A percentile compares a stretch with the other conserved stretches of the same genome.
These are phyloP conservation scores for Cutaneotrichosporon cavernicola DNA, from an alignment of 1,284 basidiomycete genomes.

Conservation along the genomic window DNA sequence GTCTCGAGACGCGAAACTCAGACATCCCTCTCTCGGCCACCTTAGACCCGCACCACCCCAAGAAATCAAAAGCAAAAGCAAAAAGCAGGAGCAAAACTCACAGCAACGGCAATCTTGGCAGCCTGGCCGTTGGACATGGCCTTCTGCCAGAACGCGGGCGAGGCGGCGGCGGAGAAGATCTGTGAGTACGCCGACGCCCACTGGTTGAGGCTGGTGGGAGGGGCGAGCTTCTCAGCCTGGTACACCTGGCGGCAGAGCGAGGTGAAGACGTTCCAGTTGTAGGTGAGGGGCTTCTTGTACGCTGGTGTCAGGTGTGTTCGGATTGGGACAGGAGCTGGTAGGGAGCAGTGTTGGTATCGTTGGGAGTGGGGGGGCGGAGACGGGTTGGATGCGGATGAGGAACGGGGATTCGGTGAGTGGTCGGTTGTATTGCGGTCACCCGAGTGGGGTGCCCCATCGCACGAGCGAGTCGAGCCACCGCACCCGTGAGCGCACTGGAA, in stretches of 20 bases:
- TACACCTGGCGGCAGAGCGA: conserved; percentile 90
- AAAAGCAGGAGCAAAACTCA: conserved; percentile 57
- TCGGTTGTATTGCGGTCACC: neutral
- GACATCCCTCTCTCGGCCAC: neutral
- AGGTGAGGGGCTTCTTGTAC: conserved; percentile 76
- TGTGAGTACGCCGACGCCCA: conserved; percentile 70
- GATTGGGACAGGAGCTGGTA: neutral
- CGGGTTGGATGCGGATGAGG: neutral
- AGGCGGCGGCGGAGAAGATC: conserved; percentile 68
- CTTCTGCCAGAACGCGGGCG: conserved; percentile 68
- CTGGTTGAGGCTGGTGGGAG: conserved; percentile 67
- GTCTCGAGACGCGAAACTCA: neutral
- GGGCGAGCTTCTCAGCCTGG: conserved; percentile 78
- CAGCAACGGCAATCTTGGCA: conserved; percentile 77
- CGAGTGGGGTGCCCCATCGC: neutral
- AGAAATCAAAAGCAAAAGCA: neutral
- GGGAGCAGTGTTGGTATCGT: neutral
- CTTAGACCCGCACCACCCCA: neutral
- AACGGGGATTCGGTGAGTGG: neutral
- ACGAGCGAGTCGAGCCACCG: no score
- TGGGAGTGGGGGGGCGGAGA: neutral
- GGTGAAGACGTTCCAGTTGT: conserved; percentile 79
- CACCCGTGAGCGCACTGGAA: no score
- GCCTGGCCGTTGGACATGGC: conserved; percentile 72
- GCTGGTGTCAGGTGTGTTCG: conserved; percentile 55